phyloP scores from a whole-genome alignment of 2,329 filamentous ascomycete species.

The Teratosphaeriaceae sp. region DNA sequence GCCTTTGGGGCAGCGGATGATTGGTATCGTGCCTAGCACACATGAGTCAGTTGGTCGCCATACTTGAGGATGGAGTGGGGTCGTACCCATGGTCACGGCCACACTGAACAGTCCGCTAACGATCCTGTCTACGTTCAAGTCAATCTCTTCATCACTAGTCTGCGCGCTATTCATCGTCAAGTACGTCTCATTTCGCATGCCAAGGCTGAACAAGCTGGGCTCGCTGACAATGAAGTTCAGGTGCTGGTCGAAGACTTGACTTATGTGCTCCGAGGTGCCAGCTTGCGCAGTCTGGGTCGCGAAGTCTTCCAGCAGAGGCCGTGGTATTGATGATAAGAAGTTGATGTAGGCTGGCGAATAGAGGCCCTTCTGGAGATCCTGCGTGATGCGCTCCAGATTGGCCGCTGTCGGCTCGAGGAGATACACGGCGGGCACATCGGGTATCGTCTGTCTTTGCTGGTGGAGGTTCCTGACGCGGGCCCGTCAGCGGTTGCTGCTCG shows the following conservation, averaged over 20 bases:
- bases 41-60: slow-evolving; percentile 25
- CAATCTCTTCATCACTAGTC: slow-evolving; percentile 84
- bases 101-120: slow-evolving; percentile 97
- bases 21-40: slow-evolving; percentile 70
- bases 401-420: slow-evolving; percentile 80
- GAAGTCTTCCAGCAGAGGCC: slow-evolving; percentile 89
- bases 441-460: slow-evolving; percentile 77
- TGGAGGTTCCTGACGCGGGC: slow-evolving; percentile 59
- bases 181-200: slow-evolving; percentile 89
- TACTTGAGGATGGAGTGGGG: not conserved
- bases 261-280: slow-evolving; percentile 80
- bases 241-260: slow-evolving; percentile 93
- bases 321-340: slow-evolving; percentile 87
- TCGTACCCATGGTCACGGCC: slow-evolving; percentile 88
- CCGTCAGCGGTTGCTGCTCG: slow-evolving; percentile 26
- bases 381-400: slow-evolving; percentile 77
- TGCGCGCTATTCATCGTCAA: slow-evolving; percentile 93
- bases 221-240: slow-evolving; percentile 96
- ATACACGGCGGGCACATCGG: slow-evolving; percentile 93
- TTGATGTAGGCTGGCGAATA: slow-evolving; percentile 96
- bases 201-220: slow-evolving; percentile 89
- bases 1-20: slow-evolving; percentile 89
- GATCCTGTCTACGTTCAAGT: slow-evolving; percentile 79
- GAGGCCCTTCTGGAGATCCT: slow-evolving; percentile 76
- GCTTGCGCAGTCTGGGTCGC: slow-evolving; percentile 78